phyloP scores from a whole-genome alignment of 805 yeast species.

The Suhomyces xylopsoci region DNA sequence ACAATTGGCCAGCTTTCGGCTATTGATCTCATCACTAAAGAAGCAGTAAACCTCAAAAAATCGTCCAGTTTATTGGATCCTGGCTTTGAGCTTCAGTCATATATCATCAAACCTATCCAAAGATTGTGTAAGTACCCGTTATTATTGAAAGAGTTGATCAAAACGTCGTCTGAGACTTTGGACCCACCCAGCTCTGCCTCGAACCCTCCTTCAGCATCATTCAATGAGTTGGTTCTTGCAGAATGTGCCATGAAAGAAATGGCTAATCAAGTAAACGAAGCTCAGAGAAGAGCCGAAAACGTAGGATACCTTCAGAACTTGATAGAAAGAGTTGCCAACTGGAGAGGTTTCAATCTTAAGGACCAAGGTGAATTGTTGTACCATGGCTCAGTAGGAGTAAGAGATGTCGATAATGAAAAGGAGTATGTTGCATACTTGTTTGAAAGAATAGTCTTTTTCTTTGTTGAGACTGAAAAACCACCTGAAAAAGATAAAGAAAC shows the following conservation, averaged over 20 bases:
- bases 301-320: constrained; percentile 65
- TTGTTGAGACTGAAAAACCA: constrained; percentile 25
- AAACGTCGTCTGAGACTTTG: constrained; percentile 48
- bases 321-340: constrained; percentile 73
- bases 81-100: constrained; percentile 84
- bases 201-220: constrained; percentile 25
- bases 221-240: constrained; percentile 70
- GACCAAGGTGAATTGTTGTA: constrained; percentile 83
- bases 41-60: constrained; percentile 53
- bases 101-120: constrained; percentile 91
- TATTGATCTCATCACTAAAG: constrained; percentile 69
- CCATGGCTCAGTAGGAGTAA: constrained; percentile 67
- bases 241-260: constrained; percentile 74
- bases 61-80: constrained; percentile 68
- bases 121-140: constrained; percentile 94
- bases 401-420: constrained; percentile 69
- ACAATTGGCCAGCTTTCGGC: constrained; percentile 88
- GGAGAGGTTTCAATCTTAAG: constrained; percentile 83
- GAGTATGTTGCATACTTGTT: constrained; percentile 89
- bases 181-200: constrained; percentile 5
- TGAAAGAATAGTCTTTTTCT: constrained; percentile 59
- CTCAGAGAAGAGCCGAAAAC: constrained; percentile 89
- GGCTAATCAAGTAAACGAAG: constrained; percentile 86
- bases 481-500: constrained; percentile 23
- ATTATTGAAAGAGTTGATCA: constrained; percentile 69